phyloP scores from a whole-genome alignment of 352 stramenopile species.

The Phytophthora tentaculata region DNA sequence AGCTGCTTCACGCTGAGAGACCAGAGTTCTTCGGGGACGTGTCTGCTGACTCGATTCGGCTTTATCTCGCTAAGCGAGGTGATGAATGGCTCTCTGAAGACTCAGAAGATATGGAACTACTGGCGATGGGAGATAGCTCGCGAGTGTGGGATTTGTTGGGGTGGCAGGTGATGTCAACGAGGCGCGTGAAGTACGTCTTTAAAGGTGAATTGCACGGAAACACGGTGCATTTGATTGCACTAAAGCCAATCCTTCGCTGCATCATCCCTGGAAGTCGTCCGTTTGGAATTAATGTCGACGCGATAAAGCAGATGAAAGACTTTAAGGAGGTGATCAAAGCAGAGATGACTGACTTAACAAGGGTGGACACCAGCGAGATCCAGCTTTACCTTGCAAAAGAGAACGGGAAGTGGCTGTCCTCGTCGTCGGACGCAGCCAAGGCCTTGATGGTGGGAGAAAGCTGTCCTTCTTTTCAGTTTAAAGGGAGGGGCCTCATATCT shows the following conservation, averaged over 20 bases:
- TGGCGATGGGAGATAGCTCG: not conserved
- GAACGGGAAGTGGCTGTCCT: not conserved
- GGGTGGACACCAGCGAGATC: not conserved
- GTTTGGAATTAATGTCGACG: not conserved
- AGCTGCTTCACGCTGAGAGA: not conserved
- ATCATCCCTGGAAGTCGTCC: not conserved
- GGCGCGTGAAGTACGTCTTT: not conserved
- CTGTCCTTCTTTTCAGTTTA: not conserved
- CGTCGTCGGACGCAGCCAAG: not conserved
- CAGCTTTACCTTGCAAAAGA: not conserved
- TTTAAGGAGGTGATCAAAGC: not conserved
- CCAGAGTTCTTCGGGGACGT: not conserved
- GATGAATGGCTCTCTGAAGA: not conserved
- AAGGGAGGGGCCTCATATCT: not conserved
- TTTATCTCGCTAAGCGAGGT: not conserved
- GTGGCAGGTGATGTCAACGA: not conserved
- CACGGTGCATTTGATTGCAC: not conserved
- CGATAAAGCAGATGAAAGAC: not conserved
- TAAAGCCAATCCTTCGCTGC: constrained; percentile 2
- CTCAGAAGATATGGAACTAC: not conserved
- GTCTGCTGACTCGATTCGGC: not conserved
- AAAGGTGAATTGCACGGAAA: not conserved
- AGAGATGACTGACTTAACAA: not conserved
- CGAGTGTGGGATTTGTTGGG: not conserved
- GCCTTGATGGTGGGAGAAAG: not conserved